Evolutionary conservation across 306 rosid genomes (phyloP).

Genomic region (Glycine latifolia): DNA sequence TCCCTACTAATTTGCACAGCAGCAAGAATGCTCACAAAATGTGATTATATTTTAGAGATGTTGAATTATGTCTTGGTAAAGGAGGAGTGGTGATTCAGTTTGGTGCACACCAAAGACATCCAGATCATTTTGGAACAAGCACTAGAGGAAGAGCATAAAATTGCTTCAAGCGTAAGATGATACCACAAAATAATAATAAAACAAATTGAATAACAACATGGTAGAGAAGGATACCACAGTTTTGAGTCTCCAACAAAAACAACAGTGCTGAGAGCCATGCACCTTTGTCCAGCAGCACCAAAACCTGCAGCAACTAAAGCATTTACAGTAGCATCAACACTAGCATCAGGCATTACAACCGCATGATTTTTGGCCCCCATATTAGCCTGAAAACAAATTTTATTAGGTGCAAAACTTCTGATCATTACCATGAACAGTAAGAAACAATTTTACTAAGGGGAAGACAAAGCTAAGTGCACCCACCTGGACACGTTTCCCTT

Average conservation of each 20-base stretch:
- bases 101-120: constrained; percentile 15
- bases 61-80: not conserved
- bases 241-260: constrained; percentile 83
- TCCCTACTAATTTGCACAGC: not conserved
- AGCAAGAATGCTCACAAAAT: not conserved
- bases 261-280: constrained; percentile 97
- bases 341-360: constrained; percentile 91
- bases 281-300: constrained; percentile 98
- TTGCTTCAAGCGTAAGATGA: not conserved
- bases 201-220: not conserved
- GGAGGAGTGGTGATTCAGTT: constrained; percentile 18
- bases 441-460: constrained; percentile 32
- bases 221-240: constrained; percentile 62
- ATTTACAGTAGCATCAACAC: constrained; percentile 76
- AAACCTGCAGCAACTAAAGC: constrained; percentile 91
- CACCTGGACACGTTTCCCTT: constrained; percentile 95
- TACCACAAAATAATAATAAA: not conserved
- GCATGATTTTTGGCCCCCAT: constrained; percentile 98
- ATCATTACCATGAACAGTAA: constrained; percentile 24
- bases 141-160: not conserved
- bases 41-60: not conserved
- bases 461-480: constrained; percentile 39
- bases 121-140: not conserved
- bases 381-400: constrained; percentile 69
- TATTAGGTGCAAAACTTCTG: constrained; percentile 32